phyloP scores from a whole-genome alignment of 129 eudicot species.

The Rutidosis leptorrhynchoides region DNA sequence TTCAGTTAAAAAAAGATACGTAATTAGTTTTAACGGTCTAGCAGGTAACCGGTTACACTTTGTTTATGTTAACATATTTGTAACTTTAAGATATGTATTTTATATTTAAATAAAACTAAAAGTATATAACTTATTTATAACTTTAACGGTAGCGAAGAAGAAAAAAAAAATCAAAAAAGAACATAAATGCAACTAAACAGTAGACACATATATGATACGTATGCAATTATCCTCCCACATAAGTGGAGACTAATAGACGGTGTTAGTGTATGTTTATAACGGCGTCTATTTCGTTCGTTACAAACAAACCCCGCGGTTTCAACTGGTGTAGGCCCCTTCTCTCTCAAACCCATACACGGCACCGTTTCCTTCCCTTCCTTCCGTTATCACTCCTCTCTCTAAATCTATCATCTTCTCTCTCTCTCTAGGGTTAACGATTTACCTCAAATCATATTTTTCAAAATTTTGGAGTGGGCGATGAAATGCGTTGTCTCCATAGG shows the following conservation, averaged over 20 bases:
- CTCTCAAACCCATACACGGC: conserved; percentile 39
- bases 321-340: conserved; percentile 45
- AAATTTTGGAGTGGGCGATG: conserved; percentile 27
- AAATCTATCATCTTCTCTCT: conserved; percentile 15
- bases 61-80: too few species aligned
- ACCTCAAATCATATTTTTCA: conserved; percentile 4
- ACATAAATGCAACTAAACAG: neutral
- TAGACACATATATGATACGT: neutral
- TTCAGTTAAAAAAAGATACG: too few species aligned
- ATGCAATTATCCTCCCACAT: neutral
- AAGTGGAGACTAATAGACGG: neutral
- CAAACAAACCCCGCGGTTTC: conserved; percentile 35
- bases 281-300: conserved; percentile 25
- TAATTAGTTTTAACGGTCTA: too few species aligned
- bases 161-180: neutral
- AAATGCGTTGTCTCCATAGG: conserved; percentile 59
- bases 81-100: too few species aligned
- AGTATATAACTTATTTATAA: too few species aligned
- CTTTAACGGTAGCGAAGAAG: too few species aligned
- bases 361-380: conserved; percentile 40
- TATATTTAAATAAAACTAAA: too few species aligned
- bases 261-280: conserved; percentile 24
- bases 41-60: too few species aligned
- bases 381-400: conserved; percentile 27
- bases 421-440: conserved; percentile 24